Evolutionary conservation across 192 early-diverging fungal species (phyloP), one percentile per base, ranked within the genome.

Genomic region (Lobosporangium transversale): DNA sequence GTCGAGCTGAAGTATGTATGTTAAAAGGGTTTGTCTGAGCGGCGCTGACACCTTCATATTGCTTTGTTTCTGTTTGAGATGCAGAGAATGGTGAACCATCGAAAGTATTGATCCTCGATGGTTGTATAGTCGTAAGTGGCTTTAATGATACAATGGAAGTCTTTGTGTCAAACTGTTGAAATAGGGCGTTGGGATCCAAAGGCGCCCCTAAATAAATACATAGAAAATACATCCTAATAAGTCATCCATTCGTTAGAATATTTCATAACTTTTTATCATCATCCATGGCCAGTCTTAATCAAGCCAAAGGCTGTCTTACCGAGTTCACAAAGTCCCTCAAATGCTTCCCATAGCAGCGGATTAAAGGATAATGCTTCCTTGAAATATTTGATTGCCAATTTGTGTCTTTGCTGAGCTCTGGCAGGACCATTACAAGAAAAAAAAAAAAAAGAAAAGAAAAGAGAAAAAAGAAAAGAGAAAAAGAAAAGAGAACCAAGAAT

Each of bases 341-440:
- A 83, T 8, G 84, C 80, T 32, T 81, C 79, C 84, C 84, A 86
- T 36, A 85, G 44, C 56, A 85, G 81, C 30, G 84, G 84, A 53
- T 79, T 81, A 42, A 58, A 48, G 12, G 79, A 58, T 3, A 86
- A 43, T 15, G 75, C 75, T 18, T 73, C 43, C n/a, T 62, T 57
- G 23, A 79, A 86, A 48, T 80, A 70, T 43, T 52, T 62, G 31
- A 68, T 57, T 17, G 84, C 84, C n/a, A 70, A 49, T 12, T 68
- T 56, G 26, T 64, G 70, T 36, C 68, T 51, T 23, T 64, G 49
- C 61, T 73, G 55, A 26, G 67, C 53, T 43, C 81, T 70, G 37
- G 14, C 14, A 40, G 37, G 37, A 40, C n/a, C n/a, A n/a, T n/a
- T n/a, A n/a, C n/a, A n/a, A n/a, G n/a, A n/a, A n/a, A n/a, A n/a